Conservation (phyloP, 192 early-diverging fungal species). For the Podila epigama region DNA sequence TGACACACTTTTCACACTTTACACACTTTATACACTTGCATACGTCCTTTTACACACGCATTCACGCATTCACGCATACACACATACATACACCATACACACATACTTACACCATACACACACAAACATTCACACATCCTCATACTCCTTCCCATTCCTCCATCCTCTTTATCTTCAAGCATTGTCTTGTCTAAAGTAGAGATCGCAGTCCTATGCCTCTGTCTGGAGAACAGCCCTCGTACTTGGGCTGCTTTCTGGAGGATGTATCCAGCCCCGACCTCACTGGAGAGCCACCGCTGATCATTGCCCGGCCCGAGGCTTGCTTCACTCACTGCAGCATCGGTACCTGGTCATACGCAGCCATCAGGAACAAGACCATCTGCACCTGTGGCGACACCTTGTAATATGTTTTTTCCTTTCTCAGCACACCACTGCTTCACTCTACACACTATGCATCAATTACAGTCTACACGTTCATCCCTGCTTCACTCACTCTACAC, state of each 20-base stretch:
- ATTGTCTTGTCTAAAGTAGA: background rate
- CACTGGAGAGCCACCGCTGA: constrained; percentile 27
- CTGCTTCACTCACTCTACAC: background rate
- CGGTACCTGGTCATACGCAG: constrained; percentile 37
- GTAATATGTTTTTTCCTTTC: constrained; percentile 4
- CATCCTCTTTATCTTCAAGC: background rate
- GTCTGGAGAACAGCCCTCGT: constrained; percentile 7
- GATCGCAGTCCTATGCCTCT: constrained; percentile 1
- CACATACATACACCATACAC: background rate
- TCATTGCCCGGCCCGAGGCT: constrained; percentile 35
- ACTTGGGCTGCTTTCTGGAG: constrained; percentile 37
- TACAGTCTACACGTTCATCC: background rate
- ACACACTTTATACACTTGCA: background rate
- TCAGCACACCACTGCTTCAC: background rate
- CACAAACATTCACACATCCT: background rate
- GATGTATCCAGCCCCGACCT: constrained; percentile 20
- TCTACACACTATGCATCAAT: too few relatives aligned
- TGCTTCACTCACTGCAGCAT: constrained; percentile 43
- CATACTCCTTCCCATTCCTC: background rate
- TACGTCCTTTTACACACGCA: background rate
- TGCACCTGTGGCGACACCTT: constrained; percentile 44
- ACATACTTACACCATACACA: background rate
- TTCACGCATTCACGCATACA: background rate
- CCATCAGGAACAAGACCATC: constrained; percentile 29
- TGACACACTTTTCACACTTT: background rate